Evolutionary conservation across 306 rosid species (phyloP).

Genomic region (Cotoneaster glaucophyllus): DNA sequence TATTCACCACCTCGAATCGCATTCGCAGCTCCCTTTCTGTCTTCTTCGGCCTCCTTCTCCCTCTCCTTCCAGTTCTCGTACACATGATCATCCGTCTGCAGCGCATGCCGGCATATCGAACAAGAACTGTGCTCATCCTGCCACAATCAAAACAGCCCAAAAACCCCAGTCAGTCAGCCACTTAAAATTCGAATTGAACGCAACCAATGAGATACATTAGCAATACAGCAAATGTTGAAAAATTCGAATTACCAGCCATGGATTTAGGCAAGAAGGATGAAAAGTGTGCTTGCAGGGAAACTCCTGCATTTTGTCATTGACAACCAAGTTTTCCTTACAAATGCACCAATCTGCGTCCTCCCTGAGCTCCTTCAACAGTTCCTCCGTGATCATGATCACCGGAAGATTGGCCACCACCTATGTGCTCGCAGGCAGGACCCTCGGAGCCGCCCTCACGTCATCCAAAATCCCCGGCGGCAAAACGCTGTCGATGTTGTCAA

Average conservation of each 20-base stretch:
- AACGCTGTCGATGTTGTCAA: slow-evolving; percentile 49
- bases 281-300: slow-evolving; percentile 94
- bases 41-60: slow-evolving; percentile 94
- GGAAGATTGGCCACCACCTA: slow-evolving; percentile 88
- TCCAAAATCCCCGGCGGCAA: slow-evolving; percentile 35
- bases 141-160: slow-evolving; percentile 1
- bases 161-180: background rate
- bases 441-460: slow-evolving; percentile 45
- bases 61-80: slow-evolving; percentile 99
- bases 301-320: slow-evolving; percentile 84
- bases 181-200: background rate
- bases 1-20: slow-evolving; percentile 92
- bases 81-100: slow-evolving; percentile 76
- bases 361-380: slow-evolving; percentile 53
- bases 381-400: slow-evolving; percentile 61
- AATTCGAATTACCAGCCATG: slow-evolving; percentile 85
- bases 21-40: slow-evolving; percentile 87
- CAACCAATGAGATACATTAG: background rate
- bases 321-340: slow-evolving; percentile 73
- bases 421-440: slow-evolving; percentile 93
- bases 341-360: slow-evolving; percentile 80
- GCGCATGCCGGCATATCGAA: slow-evolving; percentile 77
- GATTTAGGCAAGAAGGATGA: slow-evolving; percentile 89
- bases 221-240: background rate
- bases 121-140: slow-evolving; percentile 91